A percentile compares a stretch with the other conserved stretches of the same genome.
Conservation (phyloP, 1,139 yeast genomes). For the Pneumocystis wakefieldiae region DNA sequence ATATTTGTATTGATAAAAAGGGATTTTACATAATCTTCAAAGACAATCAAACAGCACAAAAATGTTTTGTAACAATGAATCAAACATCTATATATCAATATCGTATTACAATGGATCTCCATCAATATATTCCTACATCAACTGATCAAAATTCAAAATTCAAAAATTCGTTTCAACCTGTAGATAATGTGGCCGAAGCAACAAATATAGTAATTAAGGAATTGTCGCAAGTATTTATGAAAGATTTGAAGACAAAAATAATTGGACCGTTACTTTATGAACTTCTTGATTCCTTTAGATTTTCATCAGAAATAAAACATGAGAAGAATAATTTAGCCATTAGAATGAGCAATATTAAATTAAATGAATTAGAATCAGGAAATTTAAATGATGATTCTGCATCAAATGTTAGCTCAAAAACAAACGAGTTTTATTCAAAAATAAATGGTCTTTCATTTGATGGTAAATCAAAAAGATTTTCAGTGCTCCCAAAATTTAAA, state of each 20-base stretch:
- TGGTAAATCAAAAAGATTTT: conserved; percentile 13
- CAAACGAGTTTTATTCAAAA: neutral
- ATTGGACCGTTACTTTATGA: conserved; percentile 60
- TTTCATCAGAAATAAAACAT: neutral
- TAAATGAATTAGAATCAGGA: neutral
- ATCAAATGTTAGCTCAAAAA: neutral
- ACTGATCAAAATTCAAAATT: neutral
- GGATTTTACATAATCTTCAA: conserved; percentile 66
- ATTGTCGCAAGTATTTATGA: conserved; percentile 44
- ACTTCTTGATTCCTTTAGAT: conserved; percentile 33
- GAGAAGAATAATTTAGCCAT: neutral
- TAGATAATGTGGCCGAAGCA: conserved; percentile 38
- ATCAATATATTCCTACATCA: conserved; percentile 12
- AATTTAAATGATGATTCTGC: neutral
- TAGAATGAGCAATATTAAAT: neutral
- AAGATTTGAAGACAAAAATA: conserved; percentile 61
- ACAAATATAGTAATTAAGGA: conserved; percentile 46
- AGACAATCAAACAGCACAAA: conserved; percentile 45
- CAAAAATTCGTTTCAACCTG: conserved; percentile 22
- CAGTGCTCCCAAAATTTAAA: conserved; percentile 36
- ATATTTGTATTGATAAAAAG: conserved; percentile 43
- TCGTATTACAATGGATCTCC: conserved; percentile 42
- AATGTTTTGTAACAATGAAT: conserved; percentile 54
- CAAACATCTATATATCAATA: conserved; percentile 40
- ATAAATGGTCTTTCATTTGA: conserved; percentile 1